Base-by-base conservation (phyloP, 2,329 filamentous ascomycete genomes). In the Penicillium sp. region DNA sequence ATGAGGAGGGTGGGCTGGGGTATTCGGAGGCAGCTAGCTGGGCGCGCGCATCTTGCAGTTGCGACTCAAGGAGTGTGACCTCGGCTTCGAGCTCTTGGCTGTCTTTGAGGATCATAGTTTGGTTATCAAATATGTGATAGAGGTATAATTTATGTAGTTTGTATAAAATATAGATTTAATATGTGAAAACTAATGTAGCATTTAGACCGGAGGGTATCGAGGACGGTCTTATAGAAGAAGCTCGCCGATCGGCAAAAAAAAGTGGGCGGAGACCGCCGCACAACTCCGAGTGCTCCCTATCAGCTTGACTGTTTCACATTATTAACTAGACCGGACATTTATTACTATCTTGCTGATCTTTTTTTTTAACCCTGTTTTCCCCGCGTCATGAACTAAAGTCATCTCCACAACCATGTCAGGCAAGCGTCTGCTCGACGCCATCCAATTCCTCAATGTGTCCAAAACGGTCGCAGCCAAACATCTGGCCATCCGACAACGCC, bases 341-440 rank as follows among this genome's bases (percentile, higher is more conserved):
- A 7, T 56, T 58, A 54, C 53, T 63, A 57, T 49, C 36, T 31
- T 12, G 36, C 57, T 44, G 38, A 33, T 47, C 42, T 39, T 29
- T 29, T 29, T 47, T 55, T 33, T 29, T 29, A 29, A 25, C 51
- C 55, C 54, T 59, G 43, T 60, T 64, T 55, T 55, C 49, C 50
- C 55, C 58, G 49, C 56, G 60, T 58, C 44, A 69, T 70, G 68
- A 61, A 49, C 63, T 61, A 55, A 53, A 48, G 48, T 45, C 59
- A 60, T 41, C n/a, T 44, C 25, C 21, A 29, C 33, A 17, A 57
- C 49, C 47, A 84, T 84, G 82, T 78, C 81, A 54, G 81, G 81
- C 57, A 81, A 84, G 83, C 77, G 87, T 84, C 77, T 85, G 82
- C 70, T 92, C 71, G 90, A 93, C 77, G 79, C 89, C 67, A 85